Conservation (phyloP, 768 basidiomycete species). For the Rossbeevera mucosa region DNA sequence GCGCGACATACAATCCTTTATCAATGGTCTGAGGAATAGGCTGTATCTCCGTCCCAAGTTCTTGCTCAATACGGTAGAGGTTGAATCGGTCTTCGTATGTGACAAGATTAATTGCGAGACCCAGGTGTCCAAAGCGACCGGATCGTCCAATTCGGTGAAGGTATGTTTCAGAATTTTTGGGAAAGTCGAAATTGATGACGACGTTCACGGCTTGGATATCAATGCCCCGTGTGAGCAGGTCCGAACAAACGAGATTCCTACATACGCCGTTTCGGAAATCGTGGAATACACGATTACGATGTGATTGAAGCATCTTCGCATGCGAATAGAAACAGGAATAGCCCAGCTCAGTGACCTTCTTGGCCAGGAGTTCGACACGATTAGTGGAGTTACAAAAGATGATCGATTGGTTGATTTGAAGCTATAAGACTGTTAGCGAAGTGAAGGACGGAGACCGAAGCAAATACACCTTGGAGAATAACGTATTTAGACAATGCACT, state of each 20-base stretch:
- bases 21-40: constrained; percentile 92
- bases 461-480: constrained; percentile 84
- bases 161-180: constrained; percentile 98
- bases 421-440: constrained; percentile 40
- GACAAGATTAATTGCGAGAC: constrained; percentile 95
- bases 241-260: constrained; percentile 96
- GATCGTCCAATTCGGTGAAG: constrained; percentile 98
- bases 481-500: constrained; percentile 98
- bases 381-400: constrained; percentile 99
- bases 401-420: constrained; percentile 99
- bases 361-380: constrained; percentile 97
- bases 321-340: constrained; percentile 99
- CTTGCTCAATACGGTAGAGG: constrained; percentile 96
- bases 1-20: constrained; percentile 89
- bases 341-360: constrained; percentile 98
- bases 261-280: constrained; percentile 98
- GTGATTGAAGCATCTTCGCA: constrained; percentile 98
- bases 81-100: constrained; percentile 98
- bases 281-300: constrained; percentile 99
- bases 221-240: constrained; percentile 97
- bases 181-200: constrained; percentile 99
- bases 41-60: constrained; percentile 96
- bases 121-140: constrained; percentile 95
- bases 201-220: constrained; percentile 99
- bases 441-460: background rate